phyloP scores from a whole-genome alignment of 2,329 filamentous ascomycete species.

The Sporothrix variecibatus region DNA sequence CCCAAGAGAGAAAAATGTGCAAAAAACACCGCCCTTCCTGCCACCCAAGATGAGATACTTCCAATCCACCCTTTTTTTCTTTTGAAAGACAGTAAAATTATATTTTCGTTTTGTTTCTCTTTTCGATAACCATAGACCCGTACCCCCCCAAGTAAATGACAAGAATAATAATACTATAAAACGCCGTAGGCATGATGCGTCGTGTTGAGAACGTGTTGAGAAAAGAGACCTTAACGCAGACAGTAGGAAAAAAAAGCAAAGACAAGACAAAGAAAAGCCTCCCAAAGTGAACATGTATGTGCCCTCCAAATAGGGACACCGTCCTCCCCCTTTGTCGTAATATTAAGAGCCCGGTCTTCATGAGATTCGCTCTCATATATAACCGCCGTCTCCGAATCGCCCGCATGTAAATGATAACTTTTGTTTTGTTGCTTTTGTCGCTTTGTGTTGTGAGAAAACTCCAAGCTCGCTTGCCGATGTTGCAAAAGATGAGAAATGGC shows the following conservation, averaged over 20 bases:
- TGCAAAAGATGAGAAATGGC: conserved; percentile 13
- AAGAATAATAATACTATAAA: neutral
- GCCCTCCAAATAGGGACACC: neutral
- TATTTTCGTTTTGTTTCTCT: neutral
- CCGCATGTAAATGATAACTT: neutral
- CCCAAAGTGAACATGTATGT: neutral
- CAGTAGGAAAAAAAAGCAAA: neutral
- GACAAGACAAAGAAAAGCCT: neutral
- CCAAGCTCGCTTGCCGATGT: conserved; percentile 15
- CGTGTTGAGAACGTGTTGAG: neutral
- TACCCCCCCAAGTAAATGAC: neutral
- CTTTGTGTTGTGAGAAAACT: neutral
- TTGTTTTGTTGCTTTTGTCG: conserved; percentile 4
- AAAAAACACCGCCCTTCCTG: conserved; percentile 9
- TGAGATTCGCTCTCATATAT: neutral
- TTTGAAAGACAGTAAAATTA: neutral
- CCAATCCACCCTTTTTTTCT: conserved; percentile 3
- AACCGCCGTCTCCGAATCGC: neutral
- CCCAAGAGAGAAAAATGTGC: neutral
- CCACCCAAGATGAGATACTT: neutral
- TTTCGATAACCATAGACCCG: conserved; percentile 7
- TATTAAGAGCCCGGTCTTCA: neutral
- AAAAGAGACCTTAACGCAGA: neutral
- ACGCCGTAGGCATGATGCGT: conserved; percentile 11
- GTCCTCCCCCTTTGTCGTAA: neutral